Evolutionary conservation across 345 rosid genomes (phyloP).

Genomic region (Barbarea vulgaris): DNA sequence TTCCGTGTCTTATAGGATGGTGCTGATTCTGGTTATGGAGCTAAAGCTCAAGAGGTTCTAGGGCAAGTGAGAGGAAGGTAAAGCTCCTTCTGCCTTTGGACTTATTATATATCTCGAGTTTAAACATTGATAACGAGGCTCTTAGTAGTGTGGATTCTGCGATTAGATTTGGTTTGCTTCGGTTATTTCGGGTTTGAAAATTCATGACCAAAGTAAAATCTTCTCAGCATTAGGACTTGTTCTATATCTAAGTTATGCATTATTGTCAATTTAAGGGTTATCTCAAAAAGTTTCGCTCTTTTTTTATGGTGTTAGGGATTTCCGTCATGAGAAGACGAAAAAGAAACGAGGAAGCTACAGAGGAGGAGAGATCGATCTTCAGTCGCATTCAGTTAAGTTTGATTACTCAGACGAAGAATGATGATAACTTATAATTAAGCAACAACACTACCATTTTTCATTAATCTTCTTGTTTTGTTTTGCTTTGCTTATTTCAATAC

Average conservation of each 20-base stretch:
- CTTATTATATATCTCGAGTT: neutral
- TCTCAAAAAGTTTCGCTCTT: neutral
- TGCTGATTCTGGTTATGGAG: slow-evolving; percentile 88
- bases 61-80: slow-evolving; percentile 99
- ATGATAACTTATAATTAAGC: slow-evolving; percentile 18
- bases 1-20: slow-evolving; percentile 55
- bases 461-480: neutral
- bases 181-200: neutral
- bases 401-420: slow-evolving; percentile 77
- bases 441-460: neutral
- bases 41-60: slow-evolving; percentile 91
- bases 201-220: neutral
- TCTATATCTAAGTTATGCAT: neutral
- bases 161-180: neutral
- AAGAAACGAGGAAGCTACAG: slow-evolving; percentile 95
- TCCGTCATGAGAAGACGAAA: slow-evolving; percentile 96
- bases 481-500: slow-evolving; percentile 15
- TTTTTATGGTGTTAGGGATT: slow-evolving; percentile 63
- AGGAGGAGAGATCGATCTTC: slow-evolving; percentile 87
- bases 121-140: neutral
- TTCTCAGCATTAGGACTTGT: neutral
- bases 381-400: slow-evolving; percentile 86
- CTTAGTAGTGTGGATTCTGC: neutral
- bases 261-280: neutral
- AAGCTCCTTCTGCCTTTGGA: slow-evolving; percentile 4